These are phyloP conservation scores for Candida pseudoviswanathii DNA, from an alignment of 1,139 yeast genomes.

Conservation along the genomic window DNA sequence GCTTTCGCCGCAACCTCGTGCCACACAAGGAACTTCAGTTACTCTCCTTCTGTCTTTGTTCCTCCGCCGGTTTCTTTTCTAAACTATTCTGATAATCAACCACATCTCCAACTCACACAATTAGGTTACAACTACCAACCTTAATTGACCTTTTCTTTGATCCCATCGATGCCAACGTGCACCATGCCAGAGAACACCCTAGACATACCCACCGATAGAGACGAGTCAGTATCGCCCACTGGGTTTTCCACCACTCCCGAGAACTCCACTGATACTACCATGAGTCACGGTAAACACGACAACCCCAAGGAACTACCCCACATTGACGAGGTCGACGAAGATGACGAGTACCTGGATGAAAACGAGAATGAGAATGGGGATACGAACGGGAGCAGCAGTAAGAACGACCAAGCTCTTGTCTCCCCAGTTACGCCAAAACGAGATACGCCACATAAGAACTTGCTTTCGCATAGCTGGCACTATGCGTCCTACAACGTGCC, in stretches of 20 bases:
- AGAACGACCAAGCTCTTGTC: background rate
- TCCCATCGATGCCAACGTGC: background rate
- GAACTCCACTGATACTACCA: background rate
- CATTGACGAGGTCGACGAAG: conserved; percentile 1
- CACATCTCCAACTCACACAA: background rate
- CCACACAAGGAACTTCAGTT: background rate
- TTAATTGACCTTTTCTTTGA: background rate
- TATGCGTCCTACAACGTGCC: conserved; percentile 2
- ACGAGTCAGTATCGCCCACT: background rate
- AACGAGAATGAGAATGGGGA: background rate
- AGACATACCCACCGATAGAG: background rate
- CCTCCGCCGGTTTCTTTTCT: background rate
- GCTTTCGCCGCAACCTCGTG: background rate
- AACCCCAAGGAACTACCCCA: background rate
- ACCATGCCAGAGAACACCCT: background rate
- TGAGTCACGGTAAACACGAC: background rate
- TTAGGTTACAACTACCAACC: background rate
- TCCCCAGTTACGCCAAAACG: background rate
- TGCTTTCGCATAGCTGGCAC: conserved; percentile 11
- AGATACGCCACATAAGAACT: background rate
- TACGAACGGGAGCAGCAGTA: background rate
- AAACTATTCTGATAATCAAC: background rate
- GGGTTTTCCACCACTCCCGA: conserved; percentile 3
- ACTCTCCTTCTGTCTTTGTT: background rate
- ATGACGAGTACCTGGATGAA: background rate